phyloP scores from a whole-genome alignment of 2,329 filamentous ascomycete genomes.

The Aureobasidium sp. region DNA sequence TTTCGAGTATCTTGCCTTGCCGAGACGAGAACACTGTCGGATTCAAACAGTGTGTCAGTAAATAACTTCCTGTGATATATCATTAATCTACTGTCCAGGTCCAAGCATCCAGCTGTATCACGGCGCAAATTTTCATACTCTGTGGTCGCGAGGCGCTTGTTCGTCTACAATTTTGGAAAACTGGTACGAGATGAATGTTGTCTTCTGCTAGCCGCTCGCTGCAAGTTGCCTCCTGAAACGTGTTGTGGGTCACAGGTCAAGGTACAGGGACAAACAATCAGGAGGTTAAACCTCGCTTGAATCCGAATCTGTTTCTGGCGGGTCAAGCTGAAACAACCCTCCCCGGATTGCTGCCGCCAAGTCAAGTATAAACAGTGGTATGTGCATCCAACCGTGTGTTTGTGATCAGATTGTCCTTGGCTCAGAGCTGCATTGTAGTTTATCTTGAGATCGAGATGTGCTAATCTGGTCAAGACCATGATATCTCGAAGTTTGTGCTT shows the following conservation, averaged over 20 bases:
- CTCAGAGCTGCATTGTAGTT: not conserved
- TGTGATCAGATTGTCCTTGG: not conserved
- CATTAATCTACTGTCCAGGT: not conserved
- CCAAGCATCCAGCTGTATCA: conserved; percentile 1
- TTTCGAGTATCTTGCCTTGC: conserved; percentile 1
- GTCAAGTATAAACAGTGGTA: not conserved
- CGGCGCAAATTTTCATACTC: not conserved
- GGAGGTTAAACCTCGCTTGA: not conserved
- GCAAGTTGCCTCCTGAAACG: not conserved
- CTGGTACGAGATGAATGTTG: not conserved
- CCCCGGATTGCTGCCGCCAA: not conserved
- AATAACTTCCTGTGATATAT: not conserved
- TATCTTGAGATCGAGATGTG: not conserved
- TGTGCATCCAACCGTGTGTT: not conserved
- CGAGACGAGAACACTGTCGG: not conserved
- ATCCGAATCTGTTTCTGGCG: not conserved
- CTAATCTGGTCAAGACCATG: not conserved
- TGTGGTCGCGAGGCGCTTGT: not conserved
- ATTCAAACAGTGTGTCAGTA: not conserved
- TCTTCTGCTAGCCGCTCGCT: not conserved
- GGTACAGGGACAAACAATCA: not conserved
- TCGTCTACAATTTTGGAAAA: not conserved
- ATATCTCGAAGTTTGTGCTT: not conserved
- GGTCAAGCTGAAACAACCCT: not conserved
- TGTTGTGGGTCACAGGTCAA: not conserved